Conservation (phyloP, 805 yeast genomes). For the Candida verbasci region DNA sequence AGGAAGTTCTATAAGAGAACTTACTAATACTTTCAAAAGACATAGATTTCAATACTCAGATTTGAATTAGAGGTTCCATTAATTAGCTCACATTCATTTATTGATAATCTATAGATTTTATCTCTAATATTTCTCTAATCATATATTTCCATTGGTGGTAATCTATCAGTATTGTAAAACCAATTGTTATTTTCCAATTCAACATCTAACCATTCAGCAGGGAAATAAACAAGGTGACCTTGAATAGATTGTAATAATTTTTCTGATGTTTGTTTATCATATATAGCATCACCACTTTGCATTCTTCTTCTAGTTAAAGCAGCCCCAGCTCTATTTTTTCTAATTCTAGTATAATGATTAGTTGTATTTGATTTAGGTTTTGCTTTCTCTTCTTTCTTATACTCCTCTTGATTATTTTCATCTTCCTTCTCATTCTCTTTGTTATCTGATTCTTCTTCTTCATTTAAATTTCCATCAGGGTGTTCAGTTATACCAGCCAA, state of each 20-base stretch:
- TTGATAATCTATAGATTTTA: too few relatives aligned
- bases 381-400: not conserved
- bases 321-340: slow-evolving; percentile 34
- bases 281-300: slow-evolving; percentile 45
- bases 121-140: too few relatives aligned
- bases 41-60: too few relatives aligned
- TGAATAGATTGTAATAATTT: slow-evolving; percentile 64
- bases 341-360: slow-evolving; percentile 4
- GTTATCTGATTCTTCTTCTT: slow-evolving; percentile 1
- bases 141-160: slow-evolving; percentile 94
- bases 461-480: not conserved
- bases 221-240: slow-evolving; percentile 90
- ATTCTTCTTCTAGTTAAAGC: slow-evolving; percentile 32
- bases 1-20: too few relatives aligned
- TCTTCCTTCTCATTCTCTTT: slow-evolving; percentile 3
- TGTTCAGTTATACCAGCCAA: slow-evolving; percentile 3
- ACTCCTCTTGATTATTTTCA: not conserved
- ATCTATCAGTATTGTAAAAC: slow-evolving; percentile 89
- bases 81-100: too few relatives aligned
- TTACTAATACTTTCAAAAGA: too few relatives aligned
- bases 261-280: slow-evolving; percentile 74
- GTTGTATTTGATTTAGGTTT: not conserved
- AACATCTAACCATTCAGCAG: slow-evolving; percentile 81
- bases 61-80: too few relatives aligned
- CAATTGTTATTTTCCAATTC: slow-evolving; percentile 91